Conservation (phyloP, 2,329 filamentous ascomycete genomes). For the Alternaria angustiovoidea region DNA sequence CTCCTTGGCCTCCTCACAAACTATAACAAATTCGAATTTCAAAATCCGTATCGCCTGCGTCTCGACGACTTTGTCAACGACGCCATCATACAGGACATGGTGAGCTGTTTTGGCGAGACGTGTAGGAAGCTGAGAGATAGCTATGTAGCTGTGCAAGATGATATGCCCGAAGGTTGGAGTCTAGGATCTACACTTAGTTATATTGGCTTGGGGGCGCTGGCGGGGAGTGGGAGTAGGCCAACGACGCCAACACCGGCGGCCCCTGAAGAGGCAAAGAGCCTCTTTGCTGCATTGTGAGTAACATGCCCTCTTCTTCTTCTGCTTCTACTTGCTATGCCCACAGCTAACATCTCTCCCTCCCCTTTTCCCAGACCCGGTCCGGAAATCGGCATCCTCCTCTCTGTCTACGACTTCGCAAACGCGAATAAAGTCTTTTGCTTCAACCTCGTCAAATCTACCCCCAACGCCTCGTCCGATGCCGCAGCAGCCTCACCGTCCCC, state of each 20-base stretch:
- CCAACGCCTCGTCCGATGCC: constrained; percentile 60
- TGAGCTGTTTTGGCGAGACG: constrained; percentile 76
- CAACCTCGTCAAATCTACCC: constrained; percentile 73
- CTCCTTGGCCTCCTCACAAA: constrained; percentile 89
- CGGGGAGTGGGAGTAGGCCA: constrained; percentile 59
- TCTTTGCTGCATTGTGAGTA: constrained; percentile 80
- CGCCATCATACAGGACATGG: constrained; percentile 80
- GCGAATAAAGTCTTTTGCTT: constrained; percentile 96
- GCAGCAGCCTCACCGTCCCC: constrained; percentile 64
- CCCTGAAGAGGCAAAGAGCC: constrained; percentile 79
- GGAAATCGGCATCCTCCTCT: constrained; percentile 80
- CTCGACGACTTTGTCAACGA: constrained; percentile 97
- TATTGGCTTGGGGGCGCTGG: constrained; percentile 81
- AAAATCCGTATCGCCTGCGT: constrained; percentile 92
- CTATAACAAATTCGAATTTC: constrained; percentile 99
- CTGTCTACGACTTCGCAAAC: constrained; percentile 91
- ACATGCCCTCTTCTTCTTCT: not conserved
- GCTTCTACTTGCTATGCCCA: not conserved
- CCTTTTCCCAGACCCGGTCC: constrained; percentile 71
- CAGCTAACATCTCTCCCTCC: constrained; percentile 13
- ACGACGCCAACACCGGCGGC: constrained; percentile 70
- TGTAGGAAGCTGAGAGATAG: constrained; percentile 73
- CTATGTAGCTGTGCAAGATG: constrained; percentile 88
- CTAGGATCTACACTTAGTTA: constrained; percentile 81
- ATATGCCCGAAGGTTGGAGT: constrained; percentile 89